Percentiles rank a stretch among this genome's conserved stretches.
These are phyloP conservation scores for Fonsecaea erecta DNA, from an alignment of 2,329 filamentous ascomycete genomes.

Conservation along the genomic window DNA sequence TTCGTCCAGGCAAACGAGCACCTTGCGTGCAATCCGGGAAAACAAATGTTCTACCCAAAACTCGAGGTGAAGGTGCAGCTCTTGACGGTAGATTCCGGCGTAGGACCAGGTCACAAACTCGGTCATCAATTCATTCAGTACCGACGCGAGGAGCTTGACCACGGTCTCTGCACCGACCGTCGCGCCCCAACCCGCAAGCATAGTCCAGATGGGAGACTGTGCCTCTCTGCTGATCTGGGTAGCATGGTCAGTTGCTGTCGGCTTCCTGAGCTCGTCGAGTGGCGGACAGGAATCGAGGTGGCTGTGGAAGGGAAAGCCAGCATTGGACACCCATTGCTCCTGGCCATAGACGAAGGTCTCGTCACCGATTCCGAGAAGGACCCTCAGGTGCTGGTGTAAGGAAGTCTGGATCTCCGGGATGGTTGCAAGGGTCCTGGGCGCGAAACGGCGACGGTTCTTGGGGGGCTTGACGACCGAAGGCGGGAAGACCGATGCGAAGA, in stretches of 20 bases:
- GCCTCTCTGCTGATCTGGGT: constrained; percentile 20
- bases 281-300: constrained; percentile 28
- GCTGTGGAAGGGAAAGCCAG: constrained; percentile 23
- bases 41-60: constrained; percentile 63
- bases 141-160: constrained; percentile 62
- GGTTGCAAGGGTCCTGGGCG: constrained; percentile 1
- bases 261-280: constrained; percentile 22
- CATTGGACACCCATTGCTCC: constrained; percentile 5
- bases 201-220: constrained; percentile 23
- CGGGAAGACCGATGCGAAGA: constrained; percentile 31
- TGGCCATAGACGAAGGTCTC: constrained; percentile 27
- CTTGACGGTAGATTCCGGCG: constrained; percentile 59
- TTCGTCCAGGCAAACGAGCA: constrained; percentile 39
- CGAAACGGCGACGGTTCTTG: constrained; percentile 23
- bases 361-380: constrained; percentile 30
- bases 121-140: constrained; percentile 62
- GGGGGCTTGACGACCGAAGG: constrained; percentile 22
- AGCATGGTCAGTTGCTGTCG: constrained; percentile 22
- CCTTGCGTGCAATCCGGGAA: constrained; percentile 55
- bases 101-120: constrained; percentile 62
- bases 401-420: constrained; percentile 22
- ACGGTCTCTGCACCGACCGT: constrained; percentile 57
- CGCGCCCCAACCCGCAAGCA: constrained; percentile 24
- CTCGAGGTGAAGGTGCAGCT: constrained; percentile 55
- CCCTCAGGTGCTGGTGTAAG: constrained; percentile 18